phyloP scores from a whole-genome alignment of 2,329 filamentous ascomycete species.

The Alternaria triticimaculans region DNA sequence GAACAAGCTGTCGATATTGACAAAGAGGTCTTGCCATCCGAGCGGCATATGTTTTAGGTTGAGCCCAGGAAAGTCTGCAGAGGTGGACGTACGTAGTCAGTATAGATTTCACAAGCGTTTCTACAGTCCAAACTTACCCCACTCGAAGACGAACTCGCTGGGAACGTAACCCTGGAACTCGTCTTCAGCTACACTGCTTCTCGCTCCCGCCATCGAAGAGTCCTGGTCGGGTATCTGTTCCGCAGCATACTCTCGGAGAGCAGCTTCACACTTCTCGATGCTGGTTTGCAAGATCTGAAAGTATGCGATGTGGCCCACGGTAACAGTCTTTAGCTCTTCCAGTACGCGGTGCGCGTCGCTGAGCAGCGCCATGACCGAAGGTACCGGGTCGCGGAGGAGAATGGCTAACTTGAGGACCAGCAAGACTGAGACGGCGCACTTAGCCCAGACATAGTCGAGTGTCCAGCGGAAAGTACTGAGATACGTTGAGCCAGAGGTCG shows the following conservation, averaged over 20 bases:
- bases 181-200: conserved; percentile 46
- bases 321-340: conserved; percentile 51
- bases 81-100: background rate
- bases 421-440: conserved; percentile 64
- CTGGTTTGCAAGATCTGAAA: conserved; percentile 58
- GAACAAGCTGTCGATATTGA: conserved; percentile 50
- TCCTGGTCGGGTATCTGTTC: conserved; percentile 17
- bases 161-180: conserved; percentile 63
- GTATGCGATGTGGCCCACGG: conserved; percentile 55
- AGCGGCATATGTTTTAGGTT: conserved; percentile 59
- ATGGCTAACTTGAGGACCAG: conserved; percentile 61
- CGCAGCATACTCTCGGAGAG: conserved; percentile 48
- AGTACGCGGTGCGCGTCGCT: conserved; percentile 54
- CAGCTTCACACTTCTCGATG: conserved; percentile 59
- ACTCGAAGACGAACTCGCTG: conserved; percentile 64
- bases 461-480: conserved; percentile 60
- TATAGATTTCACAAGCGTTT: background rate
- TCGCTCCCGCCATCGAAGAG: conserved; percentile 1
- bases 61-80: conserved; percentile 57
- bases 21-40: conserved; percentile 57
- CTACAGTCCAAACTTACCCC: conserved; percentile 41
- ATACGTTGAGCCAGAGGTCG: conserved; percentile 43
- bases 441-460: conserved; percentile 66
- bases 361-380: conserved; percentile 52
- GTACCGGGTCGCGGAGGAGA: conserved; percentile 53